Evolutionary conservation across 2,329 filamentous ascomycete genomes (phyloP).

Genomic region (Lecanicillium sp.): DNA sequence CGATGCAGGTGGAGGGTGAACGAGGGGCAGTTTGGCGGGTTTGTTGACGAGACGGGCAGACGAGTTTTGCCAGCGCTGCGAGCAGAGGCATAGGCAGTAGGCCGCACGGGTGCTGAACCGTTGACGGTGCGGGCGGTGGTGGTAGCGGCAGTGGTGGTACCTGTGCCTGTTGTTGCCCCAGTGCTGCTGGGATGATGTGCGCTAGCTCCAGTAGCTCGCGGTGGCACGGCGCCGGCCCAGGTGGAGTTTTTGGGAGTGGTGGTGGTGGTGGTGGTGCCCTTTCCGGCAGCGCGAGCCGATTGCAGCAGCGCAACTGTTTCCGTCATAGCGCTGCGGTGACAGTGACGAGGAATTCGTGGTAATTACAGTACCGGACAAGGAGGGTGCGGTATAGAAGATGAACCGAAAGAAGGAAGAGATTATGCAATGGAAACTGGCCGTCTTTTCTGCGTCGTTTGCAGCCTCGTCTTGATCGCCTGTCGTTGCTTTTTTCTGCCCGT

Average conservation of each 20-base stretch:
- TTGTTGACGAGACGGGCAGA: constrained; percentile 2
- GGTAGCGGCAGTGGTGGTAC: background rate
- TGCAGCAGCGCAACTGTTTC: constrained; percentile 3
- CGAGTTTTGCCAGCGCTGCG: constrained; percentile 4
- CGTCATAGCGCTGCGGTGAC: constrained; percentile 3
- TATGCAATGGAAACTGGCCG: too few relatives aligned
- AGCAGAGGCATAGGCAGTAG: background rate
- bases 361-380: too few relatives aligned
- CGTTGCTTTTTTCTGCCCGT: too few relatives aligned
- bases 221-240: background rate
- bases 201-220: background rate
- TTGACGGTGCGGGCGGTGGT: background rate
- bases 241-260: background rate
- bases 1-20: background rate
- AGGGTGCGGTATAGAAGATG: too few relatives aligned
- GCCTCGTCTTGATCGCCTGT: too few relatives aligned
- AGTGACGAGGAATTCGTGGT: too few relatives aligned
- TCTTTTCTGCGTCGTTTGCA: too few relatives aligned
- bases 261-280: background rate
- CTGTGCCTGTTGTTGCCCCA: background rate
- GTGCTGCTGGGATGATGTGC: constrained; percentile 1
- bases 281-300: background rate
- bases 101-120: too few relatives aligned
- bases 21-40: constrained; percentile 1
- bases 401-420: too few relatives aligned